Evolutionary conservation across 2,329 filamentous ascomycete genomes (phyloP).

Genomic region (Ambrosiella beaveri): DNA sequence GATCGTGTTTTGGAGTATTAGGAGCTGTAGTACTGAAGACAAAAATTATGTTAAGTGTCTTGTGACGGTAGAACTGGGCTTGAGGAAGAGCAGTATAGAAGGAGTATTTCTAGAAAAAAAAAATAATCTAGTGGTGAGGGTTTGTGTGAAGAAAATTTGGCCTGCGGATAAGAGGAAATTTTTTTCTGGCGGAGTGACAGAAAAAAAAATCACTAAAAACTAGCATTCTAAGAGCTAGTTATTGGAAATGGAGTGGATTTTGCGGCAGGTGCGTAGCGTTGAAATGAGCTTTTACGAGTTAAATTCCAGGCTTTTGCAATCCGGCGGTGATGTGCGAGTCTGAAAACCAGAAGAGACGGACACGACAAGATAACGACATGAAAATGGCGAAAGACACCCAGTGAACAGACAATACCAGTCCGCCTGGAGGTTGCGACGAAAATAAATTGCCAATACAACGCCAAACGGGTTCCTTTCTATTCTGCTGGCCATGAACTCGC

Average conservation of each 20-base stretch:
- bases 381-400: no score
- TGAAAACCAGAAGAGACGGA: no score
- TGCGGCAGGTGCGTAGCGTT: not conserved
- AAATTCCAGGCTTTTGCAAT: not conserved
- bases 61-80: not conserved
- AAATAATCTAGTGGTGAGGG: not conserved
- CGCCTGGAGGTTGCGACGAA: no score
- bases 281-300: not conserved
- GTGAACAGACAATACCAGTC: no score
- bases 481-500: no score
- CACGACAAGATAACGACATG: no score
- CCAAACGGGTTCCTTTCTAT: no score
- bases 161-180: not conserved
- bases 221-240: not conserved
- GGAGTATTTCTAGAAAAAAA: conserved; percentile 4
- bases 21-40: no score
- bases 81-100: not conserved
- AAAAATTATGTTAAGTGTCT: not conserved
- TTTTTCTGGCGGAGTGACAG: not conserved
- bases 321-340: no score
- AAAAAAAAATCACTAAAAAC: not conserved
- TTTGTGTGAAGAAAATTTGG: not conserved
- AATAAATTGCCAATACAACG: no score
- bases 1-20: no score
- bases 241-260: not conserved